Evolutionary conservation across 2,329 filamentous ascomycete species (phyloP).

Genomic region (Ophiognomonia clavigignenti-juglandacearum): DNA sequence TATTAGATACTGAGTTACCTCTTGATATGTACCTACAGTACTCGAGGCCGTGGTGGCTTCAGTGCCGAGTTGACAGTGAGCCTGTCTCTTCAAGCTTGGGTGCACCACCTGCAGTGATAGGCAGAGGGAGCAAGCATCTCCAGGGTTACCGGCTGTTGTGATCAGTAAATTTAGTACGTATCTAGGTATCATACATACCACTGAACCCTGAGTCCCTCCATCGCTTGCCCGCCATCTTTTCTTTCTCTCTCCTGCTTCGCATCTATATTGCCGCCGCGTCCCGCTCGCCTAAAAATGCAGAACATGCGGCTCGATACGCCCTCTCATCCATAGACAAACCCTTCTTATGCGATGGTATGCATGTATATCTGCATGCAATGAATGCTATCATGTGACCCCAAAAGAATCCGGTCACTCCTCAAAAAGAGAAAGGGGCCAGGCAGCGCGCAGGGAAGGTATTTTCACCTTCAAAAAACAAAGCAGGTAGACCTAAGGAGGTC

Average conservation of each 20-base stretch:
- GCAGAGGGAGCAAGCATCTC: neutral
- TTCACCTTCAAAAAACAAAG: too few species aligned
- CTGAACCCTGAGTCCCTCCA: neutral
- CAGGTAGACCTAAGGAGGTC: neutral
- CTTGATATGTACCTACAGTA: too few species aligned
- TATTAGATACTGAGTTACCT: too few species aligned
- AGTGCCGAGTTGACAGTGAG: too few species aligned
- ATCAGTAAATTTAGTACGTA: too few species aligned
- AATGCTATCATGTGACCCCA: neutral
- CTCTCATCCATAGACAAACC: too few species aligned
- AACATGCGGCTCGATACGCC: too few species aligned
- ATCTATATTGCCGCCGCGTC: neutral
- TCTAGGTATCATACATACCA: neutral
- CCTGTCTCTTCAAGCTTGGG: too few species aligned
- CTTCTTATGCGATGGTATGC: neutral
- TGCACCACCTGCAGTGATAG: neutral
- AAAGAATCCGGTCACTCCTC: neutral
- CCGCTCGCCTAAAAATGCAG: neutral
- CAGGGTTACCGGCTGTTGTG: neutral
- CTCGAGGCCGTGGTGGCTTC: too few species aligned
- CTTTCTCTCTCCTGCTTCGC: neutral
- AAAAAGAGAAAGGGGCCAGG: too few species aligned
- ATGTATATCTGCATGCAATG: neutral
- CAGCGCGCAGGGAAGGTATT: too few species aligned
- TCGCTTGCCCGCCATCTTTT: neutral